Base-by-base conservation (phyloP, 2,329 filamentous ascomycete species). In the Colletotrichum spinosum region DNA sequence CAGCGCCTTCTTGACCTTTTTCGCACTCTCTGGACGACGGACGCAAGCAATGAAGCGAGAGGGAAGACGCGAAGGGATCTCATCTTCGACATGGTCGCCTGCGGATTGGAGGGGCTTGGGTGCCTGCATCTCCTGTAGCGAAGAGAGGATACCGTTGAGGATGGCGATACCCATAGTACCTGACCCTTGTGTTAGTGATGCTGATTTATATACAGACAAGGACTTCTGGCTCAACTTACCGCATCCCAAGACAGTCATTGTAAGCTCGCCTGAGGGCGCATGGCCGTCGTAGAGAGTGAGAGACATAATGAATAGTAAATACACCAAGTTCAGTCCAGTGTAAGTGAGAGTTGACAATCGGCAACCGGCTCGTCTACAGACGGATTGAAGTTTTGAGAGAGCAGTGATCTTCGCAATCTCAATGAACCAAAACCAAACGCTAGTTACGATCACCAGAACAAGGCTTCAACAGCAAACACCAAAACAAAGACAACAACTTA, bases 81-180 rank as follows among this genome's bases (percentile, higher is more conserved):
- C 82, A 45, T 84, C 80, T 80, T 82, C 17, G 82, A 79, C 4
- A 77, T 74, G 65, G 81, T 77, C 3, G 83, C 50, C 52, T 12
- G 54, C 45, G 55, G 74, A 77, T 73, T 81, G 81, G 52, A 81
- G 79, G 69, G 78, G 84, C 69, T 78, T 79, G 55, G 79, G 79
- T 33, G 76, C 80, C 59, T 81, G 81, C 75, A 84, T 79, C 69
- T 67, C 84, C 44, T 81, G 80, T 49, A 96, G 84, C 10, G 91
- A 92, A 66, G 87, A 83, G 70, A 97, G 86, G 73, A 97, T 90
- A 69, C 93, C 93, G 59, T 87, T 89, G 62, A 97, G 86, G 70
- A 97, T 94, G 63, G 92, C 92, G 67, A 92, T 92, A 65, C 93
- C 93, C 88, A 97, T 92, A 57, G 90, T 94, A 69, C 92, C 91